Conservation (phyloP, 768 basidiomycete genomes). For the Lactifluus hygrophoroides region DNA sequence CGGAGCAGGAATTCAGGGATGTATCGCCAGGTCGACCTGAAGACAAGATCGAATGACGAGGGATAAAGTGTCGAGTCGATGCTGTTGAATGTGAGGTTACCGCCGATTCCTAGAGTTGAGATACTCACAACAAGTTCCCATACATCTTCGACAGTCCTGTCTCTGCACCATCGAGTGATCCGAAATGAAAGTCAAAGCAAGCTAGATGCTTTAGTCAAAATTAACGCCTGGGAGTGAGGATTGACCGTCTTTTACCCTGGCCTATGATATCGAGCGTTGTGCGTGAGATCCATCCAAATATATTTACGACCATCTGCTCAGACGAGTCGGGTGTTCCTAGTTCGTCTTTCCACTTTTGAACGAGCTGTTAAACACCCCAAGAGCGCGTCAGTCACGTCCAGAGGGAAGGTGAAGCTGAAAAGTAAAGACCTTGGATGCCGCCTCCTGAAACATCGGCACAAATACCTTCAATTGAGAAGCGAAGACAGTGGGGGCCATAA, state of each 20-base stretch:
- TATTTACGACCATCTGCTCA: constrained; percentile 11
- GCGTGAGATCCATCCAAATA: constrained; percentile 21
- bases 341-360: constrained; percentile 23
- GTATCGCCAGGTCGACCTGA: constrained; percentile 21
- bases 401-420: neutral
- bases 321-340: constrained; percentile 5
- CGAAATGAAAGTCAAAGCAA: constrained; percentile 24
- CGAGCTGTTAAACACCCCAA: constrained; percentile 12
- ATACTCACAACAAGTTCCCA: constrained; percentile 23
- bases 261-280: constrained; percentile 26
- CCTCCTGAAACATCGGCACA: constrained; percentile 21
- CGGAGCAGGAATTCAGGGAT: constrained; percentile 14
- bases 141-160: constrained; percentile 21
- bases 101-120: neutral
- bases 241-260: constrained; percentile 15
- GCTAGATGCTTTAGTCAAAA: constrained; percentile 12
- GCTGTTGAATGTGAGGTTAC: neutral
- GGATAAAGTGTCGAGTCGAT: constrained; percentile 13
- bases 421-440: constrained; percentile 18
- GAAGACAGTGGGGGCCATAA: constrained; percentile 23
- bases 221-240: neutral
- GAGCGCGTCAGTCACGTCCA: neutral
- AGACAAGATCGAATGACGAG: constrained; percentile 1
- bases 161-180: constrained; percentile 21
- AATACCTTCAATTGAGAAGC: constrained; percentile 21